A percentile compares a stretch with the other conserved stretches of the same genome.
Evolutionary conservation across 2,329 filamentous ascomycete species (phyloP).

Genomic region (Torrubiella hemipterigena): DNA sequence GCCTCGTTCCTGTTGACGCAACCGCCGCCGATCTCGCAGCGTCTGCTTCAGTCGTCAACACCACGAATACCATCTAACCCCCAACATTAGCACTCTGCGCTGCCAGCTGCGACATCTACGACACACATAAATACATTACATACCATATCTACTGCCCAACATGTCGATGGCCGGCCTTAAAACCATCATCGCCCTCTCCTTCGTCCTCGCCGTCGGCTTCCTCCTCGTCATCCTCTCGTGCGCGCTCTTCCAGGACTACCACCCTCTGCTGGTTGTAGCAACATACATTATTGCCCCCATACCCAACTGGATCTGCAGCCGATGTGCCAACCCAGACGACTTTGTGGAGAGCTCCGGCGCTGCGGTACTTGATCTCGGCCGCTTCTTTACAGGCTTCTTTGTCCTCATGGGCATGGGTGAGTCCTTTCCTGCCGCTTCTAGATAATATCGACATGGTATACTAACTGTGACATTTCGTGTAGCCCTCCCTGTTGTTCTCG

Average conservation of each 20-base stretch:
- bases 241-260: conserved; percentile 89
- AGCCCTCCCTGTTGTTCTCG: conserved; percentile 83
- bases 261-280: conserved; percentile 86
- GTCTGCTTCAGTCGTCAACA: too few relatives aligned
- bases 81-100: too few relatives aligned
- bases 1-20: too few relatives aligned
- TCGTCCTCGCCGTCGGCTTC: conserved; percentile 97
- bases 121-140: too few relatives aligned
- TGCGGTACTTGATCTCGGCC: conserved; percentile 81
- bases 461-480: conserved; percentile 7
- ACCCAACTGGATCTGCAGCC: conserved; percentile 90
- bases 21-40: too few relatives aligned
- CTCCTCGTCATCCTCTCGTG: conserved; percentile 97
- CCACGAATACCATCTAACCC: too few relatives aligned
- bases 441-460: conserved; percentile 2
- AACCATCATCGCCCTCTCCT: conserved; percentile 97
- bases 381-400: conserved; percentile 89
- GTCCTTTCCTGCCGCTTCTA: conserved; percentile 23
- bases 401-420: conserved; percentile 95
- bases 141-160: too few relatives aligned
- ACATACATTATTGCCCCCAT: conserved; percentile 90
- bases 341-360: conserved; percentile 79
- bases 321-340: conserved; percentile 86
- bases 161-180: conserved; percentile 82
- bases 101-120: too few relatives aligned